Evolutionary conservation across 2,329 filamentous ascomycete genomes (phyloP).

Genomic region (Sordariomycetes sp.): DNA sequence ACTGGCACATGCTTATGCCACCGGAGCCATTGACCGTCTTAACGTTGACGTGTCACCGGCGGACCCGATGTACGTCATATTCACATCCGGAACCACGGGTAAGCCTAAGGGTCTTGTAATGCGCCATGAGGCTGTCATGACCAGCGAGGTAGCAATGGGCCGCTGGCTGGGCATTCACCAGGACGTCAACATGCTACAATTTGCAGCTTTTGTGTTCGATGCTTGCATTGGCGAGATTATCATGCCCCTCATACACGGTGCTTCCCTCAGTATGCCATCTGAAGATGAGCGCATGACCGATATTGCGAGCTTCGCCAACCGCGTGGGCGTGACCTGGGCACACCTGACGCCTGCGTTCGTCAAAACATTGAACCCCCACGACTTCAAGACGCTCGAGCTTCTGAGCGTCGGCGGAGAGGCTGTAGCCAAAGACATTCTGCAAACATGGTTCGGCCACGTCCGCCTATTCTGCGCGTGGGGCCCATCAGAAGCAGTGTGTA

Average conservation of each 20-base stretch:
- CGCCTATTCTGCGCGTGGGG: conserved; percentile 3
- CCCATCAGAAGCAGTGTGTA: neutral
- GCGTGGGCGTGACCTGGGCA: conserved; percentile 4
- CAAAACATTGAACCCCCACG: conserved; percentile 2
- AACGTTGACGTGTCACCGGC: neutral
- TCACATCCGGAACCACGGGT: conserved; percentile 15
- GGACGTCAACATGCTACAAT: conserved; percentile 10
- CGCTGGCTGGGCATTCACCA: conserved; percentile 11
- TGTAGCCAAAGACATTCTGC: neutral
- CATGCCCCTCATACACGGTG: conserved; percentile 3
- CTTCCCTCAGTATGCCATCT: conserved; percentile 3
- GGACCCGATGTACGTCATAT: conserved; percentile 8
- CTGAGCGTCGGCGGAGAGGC: conserved; percentile 7
- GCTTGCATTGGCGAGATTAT: conserved; percentile 2
- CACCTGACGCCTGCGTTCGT: conserved; percentile 7
- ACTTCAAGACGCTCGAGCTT: conserved; percentile 4
- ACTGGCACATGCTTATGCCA: conserved; percentile 2
- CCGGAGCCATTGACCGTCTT: too few species aligned
- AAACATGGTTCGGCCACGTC: conserved; percentile 4
- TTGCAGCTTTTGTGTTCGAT: conserved; percentile 5
- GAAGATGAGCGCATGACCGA: conserved; percentile 1
- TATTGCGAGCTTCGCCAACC: neutral
- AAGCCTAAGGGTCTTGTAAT: conserved; percentile 13
- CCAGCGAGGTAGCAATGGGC: conserved; percentile 9
- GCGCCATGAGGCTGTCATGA: conserved; percentile 8